Percentiles rank a stretch among this genome's conserved stretches.
Conservation (phyloP, 1,139 yeast species). For the Taphrina flavorubra region DNA sequence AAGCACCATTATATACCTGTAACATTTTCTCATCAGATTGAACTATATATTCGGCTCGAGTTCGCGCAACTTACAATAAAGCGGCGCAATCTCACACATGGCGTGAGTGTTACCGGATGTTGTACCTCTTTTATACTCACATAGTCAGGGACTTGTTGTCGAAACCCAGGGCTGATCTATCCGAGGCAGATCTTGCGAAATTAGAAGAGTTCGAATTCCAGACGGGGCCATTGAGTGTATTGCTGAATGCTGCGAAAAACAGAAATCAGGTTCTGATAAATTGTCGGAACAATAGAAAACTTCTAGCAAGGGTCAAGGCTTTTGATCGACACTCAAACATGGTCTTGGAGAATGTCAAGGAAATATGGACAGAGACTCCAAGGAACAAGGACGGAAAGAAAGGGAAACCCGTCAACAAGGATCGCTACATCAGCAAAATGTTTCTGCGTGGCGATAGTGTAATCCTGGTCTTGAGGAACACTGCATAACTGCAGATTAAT, state of each 20-base stretch:
- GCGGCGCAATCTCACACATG: background rate
- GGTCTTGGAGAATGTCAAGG: slow-evolving; percentile 90
- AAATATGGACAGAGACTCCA: slow-evolving; percentile 80
- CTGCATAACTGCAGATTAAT: slow-evolving; percentile 28
- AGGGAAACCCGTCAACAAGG: slow-evolving; percentile 72
- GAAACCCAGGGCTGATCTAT: slow-evolving; percentile 77
- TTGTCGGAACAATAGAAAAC: slow-evolving; percentile 88
- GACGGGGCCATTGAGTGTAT: slow-evolving; percentile 88
- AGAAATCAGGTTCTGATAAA: slow-evolving; percentile 83
- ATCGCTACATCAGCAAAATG: slow-evolving; percentile 85
- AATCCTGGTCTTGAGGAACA: slow-evolving; percentile 70
- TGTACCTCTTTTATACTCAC: background rate
- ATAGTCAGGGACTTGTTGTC: slow-evolving; percentile 64
- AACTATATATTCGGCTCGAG: no score
- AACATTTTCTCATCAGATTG: background rate
- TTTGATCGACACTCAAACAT: slow-evolving; percentile 95
- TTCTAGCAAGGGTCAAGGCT: slow-evolving; percentile 87
- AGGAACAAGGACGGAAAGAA: slow-evolving; percentile 71
- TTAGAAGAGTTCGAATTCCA: slow-evolving; percentile 88
- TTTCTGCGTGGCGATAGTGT: slow-evolving; percentile 96
- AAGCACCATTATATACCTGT: background rate
- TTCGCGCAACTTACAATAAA: no score
- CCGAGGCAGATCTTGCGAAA: slow-evolving; percentile 76
- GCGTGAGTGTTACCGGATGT: background rate
- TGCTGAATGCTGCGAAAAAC: slow-evolving; percentile 77